Evolutionary conservation across 1,284 basidiomycete genomes (phyloP), one percentile per base, ranked within the genome.

Genomic region (Ustilago lituana): DNA sequence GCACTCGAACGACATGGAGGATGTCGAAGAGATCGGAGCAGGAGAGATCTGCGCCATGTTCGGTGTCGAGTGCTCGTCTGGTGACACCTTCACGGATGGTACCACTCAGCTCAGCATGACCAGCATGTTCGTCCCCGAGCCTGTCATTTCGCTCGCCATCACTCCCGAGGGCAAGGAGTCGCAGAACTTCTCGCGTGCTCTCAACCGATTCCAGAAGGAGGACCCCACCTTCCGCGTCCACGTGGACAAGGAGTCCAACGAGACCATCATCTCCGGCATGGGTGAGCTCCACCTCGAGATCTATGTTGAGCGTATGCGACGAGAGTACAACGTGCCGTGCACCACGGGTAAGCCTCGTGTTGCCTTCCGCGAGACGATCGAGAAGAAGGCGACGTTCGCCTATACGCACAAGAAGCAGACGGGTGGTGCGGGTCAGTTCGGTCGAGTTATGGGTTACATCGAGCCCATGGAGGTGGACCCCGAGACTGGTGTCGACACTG

Each of bases 221-320:
- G 96, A 98, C 83, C 96, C 96, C 1, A 99, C 96, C 0, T 99
- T 99, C 89, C 89, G 91, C 51, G 95, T 98, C 1, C 95, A 98
- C 82, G 88, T 98, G 57, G 96, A 99, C 83, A 84, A 86, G 31
- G 94, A 97, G 82, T 93, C 91, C 76, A 92, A 94, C 84, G 96
- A 98, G 90, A 98, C 96, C n/a, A 99, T 99, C 83, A 98, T 99
- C 68, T 95, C 93, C 29, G 96, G 96, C 17, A 99, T 98, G 96
- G 96, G 95, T 26, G 96, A 99, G 84, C 88, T 99, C 10, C 96
- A 99, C 82, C 88, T 99, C 23, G 96, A 99, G 82, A 97, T 99
- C 79, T 98, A 99, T 84, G 95, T 98, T 64, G 96, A 98, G 84
- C 91, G 96, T 39, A 98, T 99, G 94, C 90, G 89, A 75, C 90